phyloP scores from a whole-genome alignment of 345 rosid species.

The Populus nigra region DNA sequence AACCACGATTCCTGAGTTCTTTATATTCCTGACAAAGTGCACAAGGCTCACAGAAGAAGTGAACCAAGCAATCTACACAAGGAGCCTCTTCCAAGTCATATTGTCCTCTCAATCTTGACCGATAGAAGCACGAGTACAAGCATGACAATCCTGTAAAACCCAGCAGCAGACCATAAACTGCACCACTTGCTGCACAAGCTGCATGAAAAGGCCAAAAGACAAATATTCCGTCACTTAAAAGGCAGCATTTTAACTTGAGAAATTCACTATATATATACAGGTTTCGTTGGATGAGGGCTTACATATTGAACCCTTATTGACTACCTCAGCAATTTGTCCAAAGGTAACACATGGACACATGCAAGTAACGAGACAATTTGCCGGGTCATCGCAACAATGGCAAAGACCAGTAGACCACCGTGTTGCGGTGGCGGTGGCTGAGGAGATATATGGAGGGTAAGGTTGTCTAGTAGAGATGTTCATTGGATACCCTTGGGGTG shows the following conservation, averaged over 20 bases:
- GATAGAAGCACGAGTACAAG: constrained; percentile 40
- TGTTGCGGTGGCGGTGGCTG: constrained; percentile 1
- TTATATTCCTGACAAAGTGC: constrained; percentile 52
- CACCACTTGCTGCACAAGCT: constrained; percentile 48
- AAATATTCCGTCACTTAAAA: background rate
- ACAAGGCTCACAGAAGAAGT: constrained; percentile 45
- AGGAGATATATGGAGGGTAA: constrained; percentile 11
- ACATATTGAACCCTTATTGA: constrained; percentile 40
- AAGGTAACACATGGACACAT: constrained; percentile 50
- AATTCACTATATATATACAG: background rate
- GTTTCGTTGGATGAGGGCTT: constrained; percentile 11
- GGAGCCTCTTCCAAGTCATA: constrained; percentile 47
- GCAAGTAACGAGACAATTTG: constrained; percentile 40
- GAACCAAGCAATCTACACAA: constrained; percentile 50
- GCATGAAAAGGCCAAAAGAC: background rate
- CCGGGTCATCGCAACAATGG: constrained; percentile 48
- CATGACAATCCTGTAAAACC: constrained; percentile 36
- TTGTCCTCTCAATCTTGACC: constrained; percentile 46
- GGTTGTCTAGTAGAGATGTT: constrained; percentile 23
- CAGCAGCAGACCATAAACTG: constrained; percentile 34
- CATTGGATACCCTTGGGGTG: constrained; percentile 31
- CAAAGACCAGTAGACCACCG: constrained; percentile 52
- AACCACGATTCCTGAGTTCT: constrained; percentile 49
- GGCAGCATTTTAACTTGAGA: background rate
- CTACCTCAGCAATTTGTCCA: constrained; percentile 47